Conservation (phyloP, 495 filamentous ascomycete species). For the Neurospora sp. region DNA sequence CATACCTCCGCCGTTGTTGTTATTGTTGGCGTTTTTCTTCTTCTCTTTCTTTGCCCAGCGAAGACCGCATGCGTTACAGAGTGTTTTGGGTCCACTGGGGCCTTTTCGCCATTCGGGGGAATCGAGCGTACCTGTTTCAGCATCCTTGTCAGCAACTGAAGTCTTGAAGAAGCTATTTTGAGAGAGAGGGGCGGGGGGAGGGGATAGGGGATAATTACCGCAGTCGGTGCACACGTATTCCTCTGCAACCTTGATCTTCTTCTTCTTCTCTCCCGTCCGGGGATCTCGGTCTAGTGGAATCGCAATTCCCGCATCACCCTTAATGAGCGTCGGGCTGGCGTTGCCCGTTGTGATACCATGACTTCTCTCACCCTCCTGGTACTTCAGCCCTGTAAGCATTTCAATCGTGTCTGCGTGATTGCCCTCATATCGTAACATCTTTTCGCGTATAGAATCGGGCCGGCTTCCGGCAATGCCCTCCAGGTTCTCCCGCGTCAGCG, state of each 20-base stretch:
- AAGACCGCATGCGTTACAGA: conserved; percentile 95
- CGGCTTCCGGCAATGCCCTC: conserved; percentile 63
- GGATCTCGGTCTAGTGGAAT: conserved; percentile 67
- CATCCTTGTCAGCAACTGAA: background rate
- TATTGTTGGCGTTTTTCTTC: conserved; percentile 34
- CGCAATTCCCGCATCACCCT: conserved; percentile 77
- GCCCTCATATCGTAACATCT: conserved; percentile 66
- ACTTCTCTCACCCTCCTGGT: conserved; percentile 81
- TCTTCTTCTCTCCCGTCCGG: conserved; percentile 65
- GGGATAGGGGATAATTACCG: conserved; percentile 35
- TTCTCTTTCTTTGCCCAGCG: conserved; percentile 77
- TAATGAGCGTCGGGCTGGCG: conserved; percentile 65
- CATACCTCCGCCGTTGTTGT: background rate
- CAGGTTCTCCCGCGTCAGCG: conserved; percentile 66
- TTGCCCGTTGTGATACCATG: conserved; percentile 83
- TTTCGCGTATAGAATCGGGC: conserved; percentile 65
- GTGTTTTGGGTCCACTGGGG: conserved; percentile 84
- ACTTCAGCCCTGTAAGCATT: conserved; percentile 83
- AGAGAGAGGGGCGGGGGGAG: background rate
- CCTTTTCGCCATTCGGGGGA: conserved; percentile 97
- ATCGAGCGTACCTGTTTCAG: conserved; percentile 55
- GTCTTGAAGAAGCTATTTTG: background rate
- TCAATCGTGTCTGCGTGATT: conserved; percentile 84
- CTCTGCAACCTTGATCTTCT: conserved; percentile 80
- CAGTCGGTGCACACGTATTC: conserved; percentile 97